A percentile compares a stretch with the other conserved stretches of the same genome.
Evolutionary conservation across 352 stramenopile species (phyloP).

Genomic region (Aphanomyces cochlioides): DNA sequence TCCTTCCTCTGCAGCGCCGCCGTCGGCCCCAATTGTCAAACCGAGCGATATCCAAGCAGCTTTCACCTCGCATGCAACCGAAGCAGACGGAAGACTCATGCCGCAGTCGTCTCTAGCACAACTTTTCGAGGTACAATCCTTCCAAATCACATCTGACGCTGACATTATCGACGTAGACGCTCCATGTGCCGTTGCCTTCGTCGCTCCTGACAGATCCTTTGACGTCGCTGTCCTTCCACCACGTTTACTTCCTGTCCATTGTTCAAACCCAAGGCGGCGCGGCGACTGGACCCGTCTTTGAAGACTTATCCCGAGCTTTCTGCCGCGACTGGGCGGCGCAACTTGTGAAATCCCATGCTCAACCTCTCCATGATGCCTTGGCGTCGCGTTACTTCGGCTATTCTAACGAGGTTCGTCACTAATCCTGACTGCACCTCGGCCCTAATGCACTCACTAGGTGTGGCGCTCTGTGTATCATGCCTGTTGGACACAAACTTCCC

Average conservation of each 20-base stretch:
- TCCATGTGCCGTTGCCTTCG: background rate
- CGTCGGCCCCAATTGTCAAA: background rate
- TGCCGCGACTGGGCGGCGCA: background rate
- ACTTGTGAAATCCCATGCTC: background rate
- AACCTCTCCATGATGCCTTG: background rate
- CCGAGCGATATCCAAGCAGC: background rate
- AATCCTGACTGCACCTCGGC: background rate
- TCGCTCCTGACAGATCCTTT: background rate
- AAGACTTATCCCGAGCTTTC: conserved; percentile 1
- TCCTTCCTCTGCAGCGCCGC: background rate
- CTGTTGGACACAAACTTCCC: conserved; percentile 15
- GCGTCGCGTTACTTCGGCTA: conserved; percentile 22
- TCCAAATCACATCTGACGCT: background rate
- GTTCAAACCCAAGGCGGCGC: conserved; percentile 1
- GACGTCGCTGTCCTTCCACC: background rate
- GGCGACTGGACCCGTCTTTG: conserved; percentile 3
- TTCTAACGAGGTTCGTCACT: conserved; percentile 22
- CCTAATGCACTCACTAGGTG: background rate
- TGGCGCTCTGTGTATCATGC: conserved; percentile 21
- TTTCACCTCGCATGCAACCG: background rate
- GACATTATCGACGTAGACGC: background rate
- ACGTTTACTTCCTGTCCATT: background rate
- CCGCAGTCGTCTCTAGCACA: no score
- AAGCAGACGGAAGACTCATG: no score
- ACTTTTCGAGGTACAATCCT: background rate